A percentile compares a stretch with the other conserved stretches of the same genome.
Conservation (phyloP, 352 stramenopile species). For the Globisporangium iwayamae region DNA sequence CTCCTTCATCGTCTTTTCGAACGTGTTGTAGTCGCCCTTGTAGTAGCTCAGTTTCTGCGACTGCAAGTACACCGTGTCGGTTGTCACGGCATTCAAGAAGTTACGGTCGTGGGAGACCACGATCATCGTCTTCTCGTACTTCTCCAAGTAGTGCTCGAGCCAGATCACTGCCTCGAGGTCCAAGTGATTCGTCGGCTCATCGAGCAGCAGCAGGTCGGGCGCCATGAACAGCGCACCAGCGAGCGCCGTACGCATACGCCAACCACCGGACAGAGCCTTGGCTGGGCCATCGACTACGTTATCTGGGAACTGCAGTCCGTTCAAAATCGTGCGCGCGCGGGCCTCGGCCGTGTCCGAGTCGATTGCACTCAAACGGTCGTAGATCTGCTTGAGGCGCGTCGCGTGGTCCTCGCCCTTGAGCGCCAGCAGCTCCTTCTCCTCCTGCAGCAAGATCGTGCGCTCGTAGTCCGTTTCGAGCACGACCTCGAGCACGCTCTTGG, state of each 20-base stretch:
- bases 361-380: constrained; percentile 87
- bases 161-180: constrained; percentile 91
- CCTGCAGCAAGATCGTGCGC: constrained; percentile 83
- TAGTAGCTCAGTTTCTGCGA: constrained; percentile 91
- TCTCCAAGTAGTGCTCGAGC: constrained; percentile 90
- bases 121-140: constrained; percentile 92
- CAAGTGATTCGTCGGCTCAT: constrained; percentile 93
- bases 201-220: constrained; percentile 93
- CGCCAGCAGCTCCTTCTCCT: constrained; percentile 91
- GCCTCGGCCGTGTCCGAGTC: constrained; percentile 89
- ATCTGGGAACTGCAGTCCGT: constrained; percentile 92
- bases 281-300: constrained; percentile 89
- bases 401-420: constrained; percentile 38
- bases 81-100: constrained; percentile 96
- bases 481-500: constrained; percentile 90
- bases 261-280: constrained; percentile 91
- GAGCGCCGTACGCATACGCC: constrained; percentile 93
- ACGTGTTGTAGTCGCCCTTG: constrained; percentile 96
- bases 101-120: constrained; percentile 95
- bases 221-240: constrained; percentile 94
- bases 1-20: constrained; percentile 92
- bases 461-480: constrained; percentile 95
- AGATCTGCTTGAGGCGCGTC: constrained; percentile 71
- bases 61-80: constrained; percentile 94
- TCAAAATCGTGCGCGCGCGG: constrained; percentile 89